Evolutionary conservation across 108 stramenopile species (phyloP).

Genomic region (Cyclotella atomus): DNA sequence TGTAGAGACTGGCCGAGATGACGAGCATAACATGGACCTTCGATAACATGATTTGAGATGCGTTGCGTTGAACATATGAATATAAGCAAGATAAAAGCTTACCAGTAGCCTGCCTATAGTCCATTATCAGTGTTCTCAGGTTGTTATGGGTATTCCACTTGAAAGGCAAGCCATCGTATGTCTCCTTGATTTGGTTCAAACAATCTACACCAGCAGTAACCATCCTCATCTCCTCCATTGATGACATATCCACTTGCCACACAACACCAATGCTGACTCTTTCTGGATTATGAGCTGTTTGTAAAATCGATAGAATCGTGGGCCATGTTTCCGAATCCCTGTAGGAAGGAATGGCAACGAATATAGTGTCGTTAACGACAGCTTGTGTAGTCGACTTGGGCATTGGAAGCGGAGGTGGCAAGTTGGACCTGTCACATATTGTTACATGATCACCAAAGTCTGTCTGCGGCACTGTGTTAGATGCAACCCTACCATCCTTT

Average conservation of each 20-base stretch:
- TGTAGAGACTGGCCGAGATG: conserved; percentile 71
- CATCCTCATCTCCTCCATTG: conserved; percentile 27
- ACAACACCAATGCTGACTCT: conserved; percentile 80
- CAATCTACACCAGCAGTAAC: conserved; percentile 3
- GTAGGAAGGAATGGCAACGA: conserved; percentile 86
- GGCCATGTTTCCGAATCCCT: conserved; percentile 81
- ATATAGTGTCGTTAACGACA: conserved; percentile 53
- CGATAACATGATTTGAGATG: conserved; percentile 10
- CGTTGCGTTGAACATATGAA: conserved; percentile 1
- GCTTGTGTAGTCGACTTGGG: neutral
- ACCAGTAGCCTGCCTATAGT: conserved; percentile 57
- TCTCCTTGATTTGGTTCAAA: neutral
- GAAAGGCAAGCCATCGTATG: neutral
- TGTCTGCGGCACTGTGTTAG: neutral
- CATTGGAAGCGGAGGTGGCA: conserved; percentile 24
- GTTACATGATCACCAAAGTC: neutral
- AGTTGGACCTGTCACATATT: neutral
- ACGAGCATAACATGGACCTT: conserved; percentile 90
- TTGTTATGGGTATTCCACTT: conserved; percentile 28
- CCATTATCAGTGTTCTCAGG: conserved; percentile 50
- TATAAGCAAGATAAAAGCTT: neutral
- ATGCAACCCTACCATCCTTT: too few relatives aligned
- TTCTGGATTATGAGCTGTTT: conserved; percentile 59
- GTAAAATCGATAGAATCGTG: conserved; percentile 69
- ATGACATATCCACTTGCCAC: conserved; percentile 57